These are phyloP conservation scores for Coemansia sp. DNA, from an alignment of 192 early-diverging fungal species.

Conservation along the genomic window DNA sequence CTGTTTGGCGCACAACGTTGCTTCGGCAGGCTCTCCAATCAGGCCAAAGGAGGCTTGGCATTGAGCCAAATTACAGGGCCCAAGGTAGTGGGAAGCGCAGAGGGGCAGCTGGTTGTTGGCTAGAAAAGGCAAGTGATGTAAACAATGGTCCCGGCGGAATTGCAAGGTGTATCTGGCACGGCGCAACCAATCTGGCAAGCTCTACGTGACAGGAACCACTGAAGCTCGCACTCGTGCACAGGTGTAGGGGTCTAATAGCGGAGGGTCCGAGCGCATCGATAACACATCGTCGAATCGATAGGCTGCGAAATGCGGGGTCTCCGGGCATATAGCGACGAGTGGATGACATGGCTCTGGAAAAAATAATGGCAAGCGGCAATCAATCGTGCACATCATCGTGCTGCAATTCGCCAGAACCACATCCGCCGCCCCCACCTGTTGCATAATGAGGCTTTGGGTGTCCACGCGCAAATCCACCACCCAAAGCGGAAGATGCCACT, in stretches of 20 bases:
- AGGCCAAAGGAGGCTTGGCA: conserved; percentile 6
- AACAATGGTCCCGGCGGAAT: background rate
- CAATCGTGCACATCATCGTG: background rate
- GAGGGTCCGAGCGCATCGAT: conserved; percentile 10
- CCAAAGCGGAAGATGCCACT: background rate
- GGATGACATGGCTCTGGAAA: background rate
- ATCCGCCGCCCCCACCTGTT: background rate
- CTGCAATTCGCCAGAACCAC: background rate
- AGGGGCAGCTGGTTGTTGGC: background rate
- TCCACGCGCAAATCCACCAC: background rate
- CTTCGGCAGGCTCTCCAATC: background rate
- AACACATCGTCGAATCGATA: background rate
- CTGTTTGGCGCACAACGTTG: background rate
- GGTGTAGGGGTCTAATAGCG: background rate
- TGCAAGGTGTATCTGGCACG: background rate
- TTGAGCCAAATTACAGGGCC: background rate
- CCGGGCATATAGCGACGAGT: conserved; percentile 1
- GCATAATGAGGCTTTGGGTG: conserved; percentile 6
- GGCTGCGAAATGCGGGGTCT: background rate
- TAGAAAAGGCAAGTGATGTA: background rate
- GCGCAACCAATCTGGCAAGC: background rate
- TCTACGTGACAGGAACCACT: background rate
- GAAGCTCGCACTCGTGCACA: background rate
- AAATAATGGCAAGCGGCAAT: background rate
- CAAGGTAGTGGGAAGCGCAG: conserved; percentile 2